These are phyloP conservation scores for Aspergillus nomiae DNA, from an alignment of 2,329 filamentous ascomycete genomes.

Conservation along the genomic window DNA sequence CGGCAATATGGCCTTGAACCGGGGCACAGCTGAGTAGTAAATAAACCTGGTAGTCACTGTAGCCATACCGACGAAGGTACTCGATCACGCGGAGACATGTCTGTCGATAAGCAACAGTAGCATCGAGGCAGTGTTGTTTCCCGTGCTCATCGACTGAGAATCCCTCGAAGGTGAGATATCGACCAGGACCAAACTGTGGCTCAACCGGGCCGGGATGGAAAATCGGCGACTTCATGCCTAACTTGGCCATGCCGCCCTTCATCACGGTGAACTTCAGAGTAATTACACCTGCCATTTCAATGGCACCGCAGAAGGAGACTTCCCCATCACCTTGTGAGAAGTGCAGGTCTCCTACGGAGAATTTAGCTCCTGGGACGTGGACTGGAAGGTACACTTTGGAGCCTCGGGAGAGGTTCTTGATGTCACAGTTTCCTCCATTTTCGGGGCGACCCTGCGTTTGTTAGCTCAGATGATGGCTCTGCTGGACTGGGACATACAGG, in stretches of 20 bases:
- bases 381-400: slow-evolving; percentile 85
- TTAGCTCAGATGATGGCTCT: neutral
- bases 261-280: slow-evolving; percentile 88
- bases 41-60: slow-evolving; percentile 78
- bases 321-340: slow-evolving; percentile 89
- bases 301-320: slow-evolving; percentile 85
- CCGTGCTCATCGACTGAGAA: slow-evolving; percentile 87
- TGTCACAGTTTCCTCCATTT: slow-evolving; percentile 89
- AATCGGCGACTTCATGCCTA: slow-evolving; percentile 79
- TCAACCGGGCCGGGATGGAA: slow-evolving; percentile 86
- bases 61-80: slow-evolving; percentile 73
- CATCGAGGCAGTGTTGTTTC: slow-evolving; percentile 86
- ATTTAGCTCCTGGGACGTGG: slow-evolving; percentile 83
- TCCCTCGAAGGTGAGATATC: slow-evolving; percentile 84
- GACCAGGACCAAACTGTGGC: slow-evolving; percentile 79
- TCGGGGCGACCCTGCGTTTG: slow-evolving; percentile 66
- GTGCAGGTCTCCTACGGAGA: slow-evolving; percentile 85
- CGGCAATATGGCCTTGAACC: slow-evolving; percentile 83
- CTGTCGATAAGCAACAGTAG: slow-evolving; percentile 83
- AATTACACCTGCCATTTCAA: slow-evolving; percentile 91
- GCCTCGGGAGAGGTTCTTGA: slow-evolving; percentile 80
- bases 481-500: slow-evolving; percentile 50
- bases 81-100: slow-evolving; percentile 77
- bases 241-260: slow-evolving; percentile 73
- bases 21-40: slow-evolving; percentile 82